A percentile compares a stretch with the other conserved stretches of the same genome.
These are phyloP conservation scores for Fusarium multiceps DNA, from an alignment of 2,329 filamentous ascomycete genomes.

Conservation along the genomic window DNA sequence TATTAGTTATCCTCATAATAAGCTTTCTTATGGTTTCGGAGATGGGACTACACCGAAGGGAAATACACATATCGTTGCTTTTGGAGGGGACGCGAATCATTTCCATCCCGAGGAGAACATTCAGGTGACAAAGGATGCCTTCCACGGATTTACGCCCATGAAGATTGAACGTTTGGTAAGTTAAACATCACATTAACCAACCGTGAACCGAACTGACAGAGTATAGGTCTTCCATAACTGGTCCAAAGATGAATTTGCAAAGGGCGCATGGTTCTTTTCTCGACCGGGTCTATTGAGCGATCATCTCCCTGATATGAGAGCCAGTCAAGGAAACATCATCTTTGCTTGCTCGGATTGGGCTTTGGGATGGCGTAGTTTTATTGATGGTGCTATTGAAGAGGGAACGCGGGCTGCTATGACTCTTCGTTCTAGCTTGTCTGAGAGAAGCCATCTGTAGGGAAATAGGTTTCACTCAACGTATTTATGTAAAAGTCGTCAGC, in stretches of 20 bases:
- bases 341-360: constrained; percentile 63
- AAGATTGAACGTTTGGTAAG: constrained; percentile 46
- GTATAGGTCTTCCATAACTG: constrained; percentile 60
- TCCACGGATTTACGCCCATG: constrained; percentile 51
- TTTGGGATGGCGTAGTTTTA: constrained; percentile 61
- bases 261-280: constrained; percentile 58
- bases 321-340: constrained; percentile 56
- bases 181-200: not conserved
- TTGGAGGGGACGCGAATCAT: constrained; percentile 57
- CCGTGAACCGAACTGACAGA: too few species aligned
- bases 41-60: constrained; percentile 58
- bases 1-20: constrained; percentile 57
- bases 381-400: constrained; percentile 62
- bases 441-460: constrained; percentile 5
- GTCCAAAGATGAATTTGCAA: constrained; percentile 59
- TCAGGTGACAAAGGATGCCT: constrained; percentile 46
- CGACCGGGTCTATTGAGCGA: constrained; percentile 52
- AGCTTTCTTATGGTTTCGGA: constrained; percentile 56
- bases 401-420: constrained; percentile 49
- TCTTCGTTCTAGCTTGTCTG: constrained; percentile 9
- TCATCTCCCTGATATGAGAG: constrained; percentile 55
- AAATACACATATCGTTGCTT: constrained; percentile 61
- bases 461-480: too few species aligned
- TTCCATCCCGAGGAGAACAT: constrained; percentile 58
- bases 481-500: not conserved